Evolutionary conservation across 2,329 filamentous ascomycete genomes (phyloP).

Genomic region (Hymenoscyphus occultus): DNA sequence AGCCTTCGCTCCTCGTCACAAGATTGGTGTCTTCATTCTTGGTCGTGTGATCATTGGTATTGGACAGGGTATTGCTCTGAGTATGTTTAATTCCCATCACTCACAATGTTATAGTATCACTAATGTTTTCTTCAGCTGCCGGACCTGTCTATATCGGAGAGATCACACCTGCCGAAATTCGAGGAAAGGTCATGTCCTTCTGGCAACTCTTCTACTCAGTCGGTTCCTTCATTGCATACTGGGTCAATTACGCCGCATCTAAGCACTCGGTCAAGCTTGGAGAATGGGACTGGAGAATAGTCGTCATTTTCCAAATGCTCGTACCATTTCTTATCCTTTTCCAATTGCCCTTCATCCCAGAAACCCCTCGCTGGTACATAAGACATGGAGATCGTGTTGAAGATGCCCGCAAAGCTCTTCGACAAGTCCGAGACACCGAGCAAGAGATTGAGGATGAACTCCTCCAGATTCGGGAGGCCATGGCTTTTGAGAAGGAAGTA

Average conservation of each 20-base stretch:
- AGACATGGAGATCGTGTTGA: slow-evolving; percentile 59
- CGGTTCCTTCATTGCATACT: slow-evolving; percentile 38
- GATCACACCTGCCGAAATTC: slow-evolving; percentile 60
- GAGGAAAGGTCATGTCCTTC: slow-evolving; percentile 66
- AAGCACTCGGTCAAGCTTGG: slow-evolving; percentile 40
- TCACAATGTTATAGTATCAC: neutral
- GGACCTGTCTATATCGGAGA: slow-evolving; percentile 72
- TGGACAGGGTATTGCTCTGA: slow-evolving; percentile 66
- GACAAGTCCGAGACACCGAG: slow-evolving; percentile 59
- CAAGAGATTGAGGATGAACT: slow-evolving; percentile 67
- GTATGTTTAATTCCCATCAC: slow-evolving; percentile 35
- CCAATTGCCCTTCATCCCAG: slow-evolving; percentile 63
- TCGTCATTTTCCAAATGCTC: slow-evolving; percentile 71
- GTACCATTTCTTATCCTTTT: slow-evolving; percentile 60
- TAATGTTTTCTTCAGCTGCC: slow-evolving; percentile 45
- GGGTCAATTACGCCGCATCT: slow-evolving; percentile 27
- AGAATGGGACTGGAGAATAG: slow-evolving; percentile 71
- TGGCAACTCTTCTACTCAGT: slow-evolving; percentile 64
- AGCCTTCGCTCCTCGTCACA: slow-evolving; percentile 58
- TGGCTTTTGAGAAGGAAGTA: slow-evolving; percentile 70
- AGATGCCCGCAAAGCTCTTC: slow-evolving; percentile 54
- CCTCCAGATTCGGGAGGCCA: slow-evolving; percentile 61
- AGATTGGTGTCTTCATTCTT: slow-evolving; percentile 65
- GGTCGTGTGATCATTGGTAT: slow-evolving; percentile 68
- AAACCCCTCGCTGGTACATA: slow-evolving; percentile 67